Base-by-base conservation (phyloP, 2,329 filamentous ascomycete genomes). In the Calycina herbarum region DNA sequence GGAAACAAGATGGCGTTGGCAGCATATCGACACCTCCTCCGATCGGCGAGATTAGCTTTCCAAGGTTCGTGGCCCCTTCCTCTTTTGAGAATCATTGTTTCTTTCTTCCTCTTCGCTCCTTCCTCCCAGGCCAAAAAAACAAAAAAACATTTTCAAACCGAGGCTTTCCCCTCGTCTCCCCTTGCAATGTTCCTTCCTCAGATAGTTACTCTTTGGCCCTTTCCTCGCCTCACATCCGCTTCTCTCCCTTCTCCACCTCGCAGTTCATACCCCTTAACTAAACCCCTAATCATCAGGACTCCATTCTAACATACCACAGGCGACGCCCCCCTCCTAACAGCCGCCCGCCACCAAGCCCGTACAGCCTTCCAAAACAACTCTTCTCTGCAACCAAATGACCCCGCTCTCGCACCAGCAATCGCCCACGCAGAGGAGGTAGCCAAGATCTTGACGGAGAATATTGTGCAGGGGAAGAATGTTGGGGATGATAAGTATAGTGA, bases 361-460 rank as follows among this genome's bases (percentile, higher is more conserved):
- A 80, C 83, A 57, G 85, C 85, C 17, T 99, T 99, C 78, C 86
- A 89, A 62, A 80, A 84, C 64, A 90, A 91, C 71, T 84, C 87
- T 56, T 78, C 81, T 2, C 78, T 93, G 11, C 78, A 85, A 4
- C 77, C 85, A 0, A 79, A 82, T 13, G 86, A 87, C 65, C 81
- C 88, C 13, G 85, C 88, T 65, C 82, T 86, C 0, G 79, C 82
- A 15, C 83, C 87, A 64, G 87, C 88, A 10, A 87, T 99, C 67
- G 81, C 88, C 70, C 89, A 96, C 74, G 95, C 94, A 8, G 82
- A 94, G 67, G 92, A 95, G 51, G 88, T 98, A 2, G 92, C 94
- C 2, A 84, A 85, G 69, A 89, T 98, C 64, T 76, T 99, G 67
- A 82, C 87, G 70, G 83, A 92, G 76, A 98, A 98, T 73, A 82